Percentiles rank a stretch among this genome's conserved stretches.
phyloP scores from a whole-genome alignment of 1,284 basidiomycete genomes.

The Trametes hirsuta region DNA sequence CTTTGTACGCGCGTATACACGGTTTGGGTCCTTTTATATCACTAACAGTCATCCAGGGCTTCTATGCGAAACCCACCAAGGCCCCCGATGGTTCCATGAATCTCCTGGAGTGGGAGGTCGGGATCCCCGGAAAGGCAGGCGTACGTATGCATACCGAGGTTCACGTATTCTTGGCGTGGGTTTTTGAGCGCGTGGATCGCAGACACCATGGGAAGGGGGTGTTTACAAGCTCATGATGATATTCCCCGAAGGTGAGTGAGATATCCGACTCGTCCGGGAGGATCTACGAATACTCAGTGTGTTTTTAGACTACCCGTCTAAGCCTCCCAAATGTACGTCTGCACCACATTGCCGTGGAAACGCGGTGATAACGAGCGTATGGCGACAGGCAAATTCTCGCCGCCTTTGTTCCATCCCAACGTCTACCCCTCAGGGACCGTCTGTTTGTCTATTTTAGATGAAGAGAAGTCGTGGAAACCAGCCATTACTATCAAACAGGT shows the following conservation, averaged over 20 bases:
- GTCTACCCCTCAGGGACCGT: slow-evolving; percentile 99
- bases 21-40: slow-evolving; percentile 8
- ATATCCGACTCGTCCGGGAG: slow-evolving; percentile 15
- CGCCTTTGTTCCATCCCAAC: slow-evolving; percentile 97
- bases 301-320: slow-evolving; percentile 85
- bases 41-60: slow-evolving; percentile 66
- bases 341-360: slow-evolving; percentile 6
- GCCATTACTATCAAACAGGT: slow-evolving; percentile 99
- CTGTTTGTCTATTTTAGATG: slow-evolving; percentile 96
- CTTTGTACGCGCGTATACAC: slow-evolving; percentile 69
- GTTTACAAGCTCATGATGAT: slow-evolving; percentile 93
- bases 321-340: slow-evolving; percentile 89
- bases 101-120: slow-evolving; percentile 98
- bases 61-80: slow-evolving; percentile 93
- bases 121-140: slow-evolving; percentile 84
- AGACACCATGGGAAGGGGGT: slow-evolving; percentile 98
- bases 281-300: slow-evolving; percentile 16
- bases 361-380: slow-evolving; percentile 12
- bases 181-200: slow-evolving; percentile 30
- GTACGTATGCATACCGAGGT: slow-evolving; percentile 51
- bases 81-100: slow-evolving; percentile 92
- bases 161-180: slow-evolving; percentile 25
- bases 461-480: slow-evolving; percentile 99
- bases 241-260: slow-evolving; percentile 85
- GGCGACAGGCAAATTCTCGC: slow-evolving; percentile 90